Base-by-base conservation (phyloP, 495 filamentous ascomycete species). In the Hypomontagnella monticulosa region DNA sequence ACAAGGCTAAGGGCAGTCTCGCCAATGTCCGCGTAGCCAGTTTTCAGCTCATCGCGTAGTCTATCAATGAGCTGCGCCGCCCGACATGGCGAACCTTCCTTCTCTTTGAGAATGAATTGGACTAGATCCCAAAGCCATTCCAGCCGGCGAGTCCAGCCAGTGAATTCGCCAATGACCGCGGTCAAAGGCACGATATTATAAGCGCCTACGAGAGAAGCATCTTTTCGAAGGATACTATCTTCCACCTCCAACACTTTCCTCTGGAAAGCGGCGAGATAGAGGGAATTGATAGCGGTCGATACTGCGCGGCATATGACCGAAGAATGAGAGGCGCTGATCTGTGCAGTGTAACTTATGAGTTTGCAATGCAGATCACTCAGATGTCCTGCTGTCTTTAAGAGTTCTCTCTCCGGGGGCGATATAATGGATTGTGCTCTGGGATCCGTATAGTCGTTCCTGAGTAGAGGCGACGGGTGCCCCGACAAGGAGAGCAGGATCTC, bases 401-500 rank as follows among this genome's bases (percentile, higher is more conserved):
- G 87, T 61, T 91, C 88, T 76, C 88, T 88, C 75, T 96, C 92
- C 57, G 91, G 86, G 27, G 91, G 88, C 43, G 91, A 90, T 69
- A 96, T 76, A 71, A 70, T 68, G 50, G 76, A 71, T 74, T 75
- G 62, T 57, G 66, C 61, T 50, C 74, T 66, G 70, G 75, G 55
- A 53, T 76, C 66, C 57, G 73, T 69, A 71, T 80, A 64, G 51
- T 76, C 63, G 63, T 80, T 55, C 60, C 79, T 78, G 78, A 97
- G 89, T 68, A 97, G 86, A 43, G 93, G 88, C 54, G 94, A 97
- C 20, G 92, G 89, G 78, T 97, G 91, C 51, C 94, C 94, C 65
- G 93, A 95, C 75, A 99, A 89, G 72, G 91, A 91, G 73, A 99
- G 89, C 68, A 99, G 85, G 77, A 99, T 89, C 80, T 99, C 95